These are phyloP conservation scores for Trametes pubescens DNA, from an alignment of 1,284 basidiomycete species.

Conservation along the genomic window DNA sequence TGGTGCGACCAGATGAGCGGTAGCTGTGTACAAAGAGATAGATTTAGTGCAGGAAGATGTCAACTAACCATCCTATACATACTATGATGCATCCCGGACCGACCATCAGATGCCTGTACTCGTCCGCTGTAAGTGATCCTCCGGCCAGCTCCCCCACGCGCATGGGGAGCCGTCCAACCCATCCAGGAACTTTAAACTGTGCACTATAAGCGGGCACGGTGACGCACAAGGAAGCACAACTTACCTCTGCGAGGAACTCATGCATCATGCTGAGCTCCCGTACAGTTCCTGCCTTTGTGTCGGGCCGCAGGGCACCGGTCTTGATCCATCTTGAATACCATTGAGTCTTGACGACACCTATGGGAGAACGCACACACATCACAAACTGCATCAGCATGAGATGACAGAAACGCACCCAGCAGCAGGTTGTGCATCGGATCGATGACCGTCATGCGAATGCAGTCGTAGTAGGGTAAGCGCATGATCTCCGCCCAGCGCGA, in stretches of 20 bases:
- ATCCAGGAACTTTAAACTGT: conserved; percentile 43
- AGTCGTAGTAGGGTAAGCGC: conserved; percentile 44
- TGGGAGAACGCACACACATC: conserved; percentile 26
- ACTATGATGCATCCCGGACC: conserved; percentile 39
- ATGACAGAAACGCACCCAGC: conserved; percentile 35
- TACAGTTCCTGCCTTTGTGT: conserved; percentile 26
- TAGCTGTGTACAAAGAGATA: conserved; percentile 4
- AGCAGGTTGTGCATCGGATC: conserved; percentile 48
- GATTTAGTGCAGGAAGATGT: neutral
- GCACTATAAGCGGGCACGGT: no score
- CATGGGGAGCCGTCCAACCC: conserved; percentile 40
- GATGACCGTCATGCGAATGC: conserved; percentile 39
- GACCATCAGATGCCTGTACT: conserved; percentile 39
- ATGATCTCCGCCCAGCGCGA: conserved; percentile 42
- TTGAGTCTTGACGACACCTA: conserved; percentile 39
- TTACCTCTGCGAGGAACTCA: conserved; percentile 31
- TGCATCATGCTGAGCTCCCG: conserved; percentile 42
- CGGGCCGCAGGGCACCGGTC: conserved; percentile 30
- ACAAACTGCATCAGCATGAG: neutral
- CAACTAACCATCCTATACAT: conserved; percentile 18
- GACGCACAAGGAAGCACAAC: no score
- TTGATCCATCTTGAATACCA: conserved; percentile 43
- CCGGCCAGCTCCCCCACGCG: conserved; percentile 46
- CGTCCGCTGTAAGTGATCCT: conserved; percentile 44
- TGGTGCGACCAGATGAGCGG: conserved; percentile 31